Conservation (phyloP, 139 green algal genomes). For the Chlorella sp. region DNA sequence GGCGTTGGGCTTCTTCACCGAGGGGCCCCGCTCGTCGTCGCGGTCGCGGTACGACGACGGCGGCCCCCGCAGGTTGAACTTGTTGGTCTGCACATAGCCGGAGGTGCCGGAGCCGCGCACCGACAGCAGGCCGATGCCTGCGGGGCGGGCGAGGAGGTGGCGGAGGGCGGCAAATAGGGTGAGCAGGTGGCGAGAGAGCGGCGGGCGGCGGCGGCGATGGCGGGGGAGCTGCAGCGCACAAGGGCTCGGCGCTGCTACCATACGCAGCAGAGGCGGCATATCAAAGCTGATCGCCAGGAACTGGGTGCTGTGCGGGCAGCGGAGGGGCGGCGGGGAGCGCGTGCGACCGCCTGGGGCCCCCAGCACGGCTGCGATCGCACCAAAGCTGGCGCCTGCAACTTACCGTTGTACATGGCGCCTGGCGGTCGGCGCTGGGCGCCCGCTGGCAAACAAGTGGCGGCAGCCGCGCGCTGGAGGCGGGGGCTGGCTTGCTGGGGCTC, state of each 20-base stretch:
- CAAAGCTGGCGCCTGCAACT: background rate
- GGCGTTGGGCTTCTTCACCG: slow-evolving; percentile 54
- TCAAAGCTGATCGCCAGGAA: too few species aligned
- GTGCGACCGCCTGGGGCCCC: too few species aligned
- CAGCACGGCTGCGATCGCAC: too few species aligned
- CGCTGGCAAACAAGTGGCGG: too few species aligned
- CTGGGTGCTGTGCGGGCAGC: too few species aligned
- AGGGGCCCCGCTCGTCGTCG: slow-evolving; percentile 11
- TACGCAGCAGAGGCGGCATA: too few species aligned
- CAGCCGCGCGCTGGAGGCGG: too few species aligned
- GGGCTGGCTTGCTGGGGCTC: too few species aligned
- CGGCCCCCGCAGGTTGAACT: slow-evolving; percentile 87
- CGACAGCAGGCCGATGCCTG: slow-evolving; percentile 91
- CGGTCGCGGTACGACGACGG: slow-evolving; percentile 9
- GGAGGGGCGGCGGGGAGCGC: too few species aligned
- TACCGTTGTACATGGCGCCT: slow-evolving; percentile 88
- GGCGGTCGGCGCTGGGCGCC: too few species aligned
- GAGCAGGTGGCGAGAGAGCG: background rate
- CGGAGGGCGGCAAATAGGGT: background rate
- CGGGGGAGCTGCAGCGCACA: background rate
- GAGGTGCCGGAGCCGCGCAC: slow-evolving; percentile 91
- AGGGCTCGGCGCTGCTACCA: too few species aligned
- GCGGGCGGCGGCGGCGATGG: background rate
- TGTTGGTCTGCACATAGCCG: slow-evolving; percentile 96
- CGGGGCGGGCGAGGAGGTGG: background rate